Evolutionary conservation across 2,329 filamentous ascomycete genomes (phyloP).

Genomic region (Epicoccum nigrum): DNA sequence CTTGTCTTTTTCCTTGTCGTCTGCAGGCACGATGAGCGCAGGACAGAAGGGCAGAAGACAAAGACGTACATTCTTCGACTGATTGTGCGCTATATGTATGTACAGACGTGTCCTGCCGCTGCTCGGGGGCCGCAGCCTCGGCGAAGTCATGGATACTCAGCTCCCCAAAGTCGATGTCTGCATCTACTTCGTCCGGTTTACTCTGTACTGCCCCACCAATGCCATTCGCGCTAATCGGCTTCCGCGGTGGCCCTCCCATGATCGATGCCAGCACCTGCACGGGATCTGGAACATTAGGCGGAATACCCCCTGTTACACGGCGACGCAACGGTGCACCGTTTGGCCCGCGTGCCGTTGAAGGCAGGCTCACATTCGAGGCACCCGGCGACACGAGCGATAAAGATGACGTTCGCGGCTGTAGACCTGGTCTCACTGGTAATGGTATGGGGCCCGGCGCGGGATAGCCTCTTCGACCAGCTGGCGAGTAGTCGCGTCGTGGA

Average conservation of each 20-base stretch:
- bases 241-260: constrained; percentile 54
- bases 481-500: constrained; percentile 72
- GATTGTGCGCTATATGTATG: constrained; percentile 64
- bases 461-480: constrained; percentile 72
- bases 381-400: constrained; percentile 74
- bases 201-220: constrained; percentile 44
- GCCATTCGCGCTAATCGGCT: constrained; percentile 22
- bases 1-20: constrained; percentile 79
- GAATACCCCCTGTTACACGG: constrained; percentile 60
- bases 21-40: constrained; percentile 52
- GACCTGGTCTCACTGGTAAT: constrained; percentile 69
- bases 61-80: constrained; percentile 72
- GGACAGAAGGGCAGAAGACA: constrained; percentile 24
- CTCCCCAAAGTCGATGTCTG: constrained; percentile 78
- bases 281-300: constrained; percentile 68
- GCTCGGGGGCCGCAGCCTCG: constrained; percentile 41
- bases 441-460: constrained; percentile 73
- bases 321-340: constrained; percentile 71
- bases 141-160: constrained; percentile 77
- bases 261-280: constrained; percentile 70
- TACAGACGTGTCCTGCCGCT: constrained; percentile 45
- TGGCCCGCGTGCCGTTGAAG: constrained; percentile 66
- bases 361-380: constrained; percentile 77
- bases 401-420: constrained; percentile 75
- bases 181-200: constrained; percentile 58